Conservation (phyloP, 208 protist species). For the Leishmania turanica region DNA sequence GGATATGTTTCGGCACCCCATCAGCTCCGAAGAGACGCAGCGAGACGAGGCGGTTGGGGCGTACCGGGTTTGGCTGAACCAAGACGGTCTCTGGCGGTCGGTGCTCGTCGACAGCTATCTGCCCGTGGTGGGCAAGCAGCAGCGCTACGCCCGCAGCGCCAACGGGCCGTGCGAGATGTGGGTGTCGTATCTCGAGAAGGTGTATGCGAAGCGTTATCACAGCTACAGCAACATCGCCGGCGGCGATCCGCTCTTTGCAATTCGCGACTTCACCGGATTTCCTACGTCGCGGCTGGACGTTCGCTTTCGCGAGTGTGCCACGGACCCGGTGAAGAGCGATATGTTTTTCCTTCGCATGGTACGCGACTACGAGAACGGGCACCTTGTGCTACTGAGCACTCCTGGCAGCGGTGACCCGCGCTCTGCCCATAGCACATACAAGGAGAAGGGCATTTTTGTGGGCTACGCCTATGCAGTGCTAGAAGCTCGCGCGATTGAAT, state of each 20-base stretch:
- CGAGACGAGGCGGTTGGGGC: conserved; percentile 54
- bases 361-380: conserved; percentile 43
- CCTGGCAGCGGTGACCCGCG: conserved; percentile 32
- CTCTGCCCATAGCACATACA: conserved; percentile 38
- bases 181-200: conserved; percentile 84
- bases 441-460: conserved; percentile 46
- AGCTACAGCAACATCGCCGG: conserved; percentile 76
- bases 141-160: conserved; percentile 62
- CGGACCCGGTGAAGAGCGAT: conserved; percentile 33
- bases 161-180: conserved; percentile 78
- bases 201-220: conserved; percentile 85
- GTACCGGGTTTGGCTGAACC: conserved; percentile 85
- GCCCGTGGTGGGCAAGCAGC: conserved; percentile 54
- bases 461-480: conserved; percentile 71
- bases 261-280: conserved; percentile 81
- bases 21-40: conserved; percentile 46
- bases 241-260: conserved; percentile 70
- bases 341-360: conserved; percentile 58
- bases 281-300: conserved; percentile 75
- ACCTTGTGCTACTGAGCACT: conserved; percentile 41
- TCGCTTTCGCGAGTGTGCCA: conserved; percentile 46
- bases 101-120: conserved; percentile 90
- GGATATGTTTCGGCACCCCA: conserved; percentile 71
- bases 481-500: conserved; percentile 49
- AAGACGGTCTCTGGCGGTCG: conserved; percentile 85